These are phyloP conservation scores for Schizopora paradoxa DNA, from an alignment of 1,284 basidiomycete genomes.

Conservation along the genomic window DNA sequence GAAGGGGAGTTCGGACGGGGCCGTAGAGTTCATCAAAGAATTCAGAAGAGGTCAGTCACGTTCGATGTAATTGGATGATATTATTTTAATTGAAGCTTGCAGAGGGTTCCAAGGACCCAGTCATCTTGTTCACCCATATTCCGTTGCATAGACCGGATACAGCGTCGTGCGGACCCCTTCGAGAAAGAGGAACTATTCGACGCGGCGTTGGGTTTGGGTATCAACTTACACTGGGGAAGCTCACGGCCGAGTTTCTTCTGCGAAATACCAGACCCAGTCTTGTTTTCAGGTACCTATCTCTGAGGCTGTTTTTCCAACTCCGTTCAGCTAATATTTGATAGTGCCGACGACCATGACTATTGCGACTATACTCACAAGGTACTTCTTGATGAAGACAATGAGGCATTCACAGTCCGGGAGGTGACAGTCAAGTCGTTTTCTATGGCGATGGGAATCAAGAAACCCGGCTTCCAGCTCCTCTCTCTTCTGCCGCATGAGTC, in stretches of 20 bases:
- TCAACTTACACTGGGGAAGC: slow-evolving; percentile 73
- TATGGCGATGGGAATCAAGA: slow-evolving; percentile 68
- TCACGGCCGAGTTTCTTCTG: slow-evolving; percentile 67
- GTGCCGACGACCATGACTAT: slow-evolving; percentile 87
- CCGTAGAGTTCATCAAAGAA: slow-evolving; percentile 67
- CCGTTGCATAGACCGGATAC: slow-evolving; percentile 71
- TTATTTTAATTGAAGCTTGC: background rate
- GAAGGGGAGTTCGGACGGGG: slow-evolving; percentile 53
- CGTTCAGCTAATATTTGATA: slow-evolving; percentile 26
- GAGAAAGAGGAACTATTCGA: slow-evolving; percentile 68
- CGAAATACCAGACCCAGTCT: slow-evolving; percentile 57
- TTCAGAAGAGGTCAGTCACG: slow-evolving; percentile 41
- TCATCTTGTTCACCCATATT: slow-evolving; percentile 77
- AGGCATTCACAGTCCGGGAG: slow-evolving; percentile 40
- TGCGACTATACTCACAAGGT: slow-evolving; percentile 66
- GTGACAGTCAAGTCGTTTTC: slow-evolving; percentile 84
- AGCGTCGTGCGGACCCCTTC: slow-evolving; percentile 66
- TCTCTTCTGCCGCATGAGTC: slow-evolving; percentile 46
- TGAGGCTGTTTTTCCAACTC: slow-evolving; percentile 1
- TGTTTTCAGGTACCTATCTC: slow-evolving; percentile 57
- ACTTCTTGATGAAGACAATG: slow-evolving; percentile 24
- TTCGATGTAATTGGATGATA: slow-evolving; percentile 1
- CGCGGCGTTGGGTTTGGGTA: slow-evolving; percentile 78
- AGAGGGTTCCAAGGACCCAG: slow-evolving; percentile 34
- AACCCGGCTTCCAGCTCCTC: slow-evolving; percentile 83